These are phyloP conservation scores for Vinca major DNA, from an alignment of 305 asterid species.

Conservation along the genomic window DNA sequence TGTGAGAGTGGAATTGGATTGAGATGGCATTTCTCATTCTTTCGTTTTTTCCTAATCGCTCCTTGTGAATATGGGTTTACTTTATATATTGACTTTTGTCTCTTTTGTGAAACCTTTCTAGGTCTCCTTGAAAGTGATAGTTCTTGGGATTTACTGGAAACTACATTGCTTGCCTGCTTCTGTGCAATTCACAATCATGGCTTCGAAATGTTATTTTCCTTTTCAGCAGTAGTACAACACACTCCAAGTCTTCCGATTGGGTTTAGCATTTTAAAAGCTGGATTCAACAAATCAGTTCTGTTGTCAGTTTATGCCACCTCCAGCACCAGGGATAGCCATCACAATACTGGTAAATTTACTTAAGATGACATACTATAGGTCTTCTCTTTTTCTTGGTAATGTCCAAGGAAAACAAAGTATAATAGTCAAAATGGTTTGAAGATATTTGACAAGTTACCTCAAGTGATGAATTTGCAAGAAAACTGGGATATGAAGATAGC, in stretches of 20 bases:
- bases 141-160: conserved; percentile 76
- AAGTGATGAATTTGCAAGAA: not conserved
- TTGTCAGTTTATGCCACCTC: conserved; percentile 90
- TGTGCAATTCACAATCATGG: conserved; percentile 97
- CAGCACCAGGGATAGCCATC: conserved; percentile 40
- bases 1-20: not conserved
- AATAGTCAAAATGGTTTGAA: not conserved
- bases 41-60: not conserved
- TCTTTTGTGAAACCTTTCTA: conserved; percentile 21
- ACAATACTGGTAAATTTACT: conserved; percentile 52
- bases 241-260: conserved; percentile 88
- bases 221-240: conserved; percentile 83
- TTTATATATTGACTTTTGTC: not conserved
- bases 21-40: not conserved
- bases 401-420: not conserved
- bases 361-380: conserved; percentile 13
- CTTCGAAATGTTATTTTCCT: conserved; percentile 74
- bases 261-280: conserved; percentile 94
- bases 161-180: conserved; percentile 85
- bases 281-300: conserved; percentile 94
- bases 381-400: conserved; percentile 17
- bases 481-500: not conserved
- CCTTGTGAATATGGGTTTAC: not conserved
- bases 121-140: conserved; percentile 77
- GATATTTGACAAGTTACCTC: not conserved